Base-by-base conservation (phyloP, 352 stramenopile genomes). In the Pythium dissimile region DNA sequence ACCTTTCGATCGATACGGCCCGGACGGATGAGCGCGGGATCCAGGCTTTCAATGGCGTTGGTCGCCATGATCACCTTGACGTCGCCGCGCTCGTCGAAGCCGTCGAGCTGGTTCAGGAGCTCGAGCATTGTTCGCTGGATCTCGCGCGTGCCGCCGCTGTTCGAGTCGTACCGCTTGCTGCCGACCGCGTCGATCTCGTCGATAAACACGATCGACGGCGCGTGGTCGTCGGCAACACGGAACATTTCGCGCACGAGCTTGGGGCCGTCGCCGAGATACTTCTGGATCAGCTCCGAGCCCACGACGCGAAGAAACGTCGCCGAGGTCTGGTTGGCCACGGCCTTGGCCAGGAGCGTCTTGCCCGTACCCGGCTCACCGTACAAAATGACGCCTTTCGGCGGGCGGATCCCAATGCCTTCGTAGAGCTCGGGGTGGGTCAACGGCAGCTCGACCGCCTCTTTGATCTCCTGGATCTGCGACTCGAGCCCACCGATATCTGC, bases 31-130 rank as follows among this genome's bases (percentile, higher is more conserved):
- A 99, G 81, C 7, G 98, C 98, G 9, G 98, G 98, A 73, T 99
- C 98, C 3, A 99, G 79, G 23, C 84, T 98, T 63, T 99, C 97
- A 64, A 99, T 99, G 52, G 96, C 93, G 75, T 99, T 99, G 5
- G 98, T 99, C 8, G 98, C 98, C 98, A 99, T 99, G 72, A 99
- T 99, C 42, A 99, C 88, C 87, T 99, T 99, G 50, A 99, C 97
- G 66, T 99, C 97, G 11, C 96, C 96, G 35, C 97, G 86, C 73
- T 99, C 97, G 70, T 99, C 97, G 62, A 99, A 99, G 39, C 98
- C 98, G 74, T 99, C 98, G 39, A 99, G 84, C 78, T 99, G 98
- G 77, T 99, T 99, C 10, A 99, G 77, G 28, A 99, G 83, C 77
- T 99, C 98, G 45, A 99, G 85, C 97, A 99, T 99, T 37, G 98